Evolutionary conservation across 2,329 filamentous ascomycete species (phyloP).

Genomic region (Sphaerulina musiva): DNA sequence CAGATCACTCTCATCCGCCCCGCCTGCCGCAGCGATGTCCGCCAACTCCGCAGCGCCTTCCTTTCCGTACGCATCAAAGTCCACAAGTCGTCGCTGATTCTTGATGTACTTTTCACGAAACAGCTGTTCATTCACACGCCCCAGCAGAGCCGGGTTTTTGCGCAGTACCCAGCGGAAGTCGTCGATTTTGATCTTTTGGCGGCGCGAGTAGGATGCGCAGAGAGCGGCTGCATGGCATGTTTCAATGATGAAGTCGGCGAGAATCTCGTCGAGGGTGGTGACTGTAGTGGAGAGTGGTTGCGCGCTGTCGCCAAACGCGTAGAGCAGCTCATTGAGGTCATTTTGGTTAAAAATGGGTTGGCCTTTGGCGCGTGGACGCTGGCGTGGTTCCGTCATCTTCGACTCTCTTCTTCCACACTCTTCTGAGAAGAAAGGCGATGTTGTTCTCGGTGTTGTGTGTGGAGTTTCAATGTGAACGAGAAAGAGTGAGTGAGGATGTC

Average conservation of each 20-base stretch:
- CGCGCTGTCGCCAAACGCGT: slow-evolving; percentile 69
- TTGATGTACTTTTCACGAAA: slow-evolving; percentile 84
- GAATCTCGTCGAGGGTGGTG: slow-evolving; percentile 83
- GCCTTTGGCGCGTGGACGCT: slow-evolving; percentile 43
- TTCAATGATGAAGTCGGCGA: slow-evolving; percentile 94
- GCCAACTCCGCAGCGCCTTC: slow-evolving; percentile 38
- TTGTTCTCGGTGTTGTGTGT: background rate
- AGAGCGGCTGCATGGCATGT: slow-evolving; percentile 84
- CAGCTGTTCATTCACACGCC: slow-evolving; percentile 81
- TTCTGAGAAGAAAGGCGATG: background rate
- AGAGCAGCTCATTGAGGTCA: slow-evolving; percentile 55
- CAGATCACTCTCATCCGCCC: slow-evolving; percentile 42
- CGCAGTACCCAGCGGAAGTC: slow-evolving; percentile 94
- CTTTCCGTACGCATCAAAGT: slow-evolving; percentile 58
- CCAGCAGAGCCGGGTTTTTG: slow-evolving; percentile 75
- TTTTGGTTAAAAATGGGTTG: slow-evolving; percentile 38
- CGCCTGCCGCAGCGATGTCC: slow-evolving; percentile 55
- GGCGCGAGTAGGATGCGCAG: slow-evolving; percentile 75
- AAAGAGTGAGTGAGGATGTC: background rate
- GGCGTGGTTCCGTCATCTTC: slow-evolving; percentile 45
- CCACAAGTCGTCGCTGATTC: slow-evolving; percentile 68
- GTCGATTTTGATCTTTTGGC: slow-evolving; percentile 96
- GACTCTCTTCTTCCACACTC: background rate
- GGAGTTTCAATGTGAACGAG: no score
- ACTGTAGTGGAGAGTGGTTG: slow-evolving; percentile 76